These are phyloP conservation scores for Trapa incisa DNA, from an alignment of 345 rosid species.

Conservation along the genomic window DNA sequence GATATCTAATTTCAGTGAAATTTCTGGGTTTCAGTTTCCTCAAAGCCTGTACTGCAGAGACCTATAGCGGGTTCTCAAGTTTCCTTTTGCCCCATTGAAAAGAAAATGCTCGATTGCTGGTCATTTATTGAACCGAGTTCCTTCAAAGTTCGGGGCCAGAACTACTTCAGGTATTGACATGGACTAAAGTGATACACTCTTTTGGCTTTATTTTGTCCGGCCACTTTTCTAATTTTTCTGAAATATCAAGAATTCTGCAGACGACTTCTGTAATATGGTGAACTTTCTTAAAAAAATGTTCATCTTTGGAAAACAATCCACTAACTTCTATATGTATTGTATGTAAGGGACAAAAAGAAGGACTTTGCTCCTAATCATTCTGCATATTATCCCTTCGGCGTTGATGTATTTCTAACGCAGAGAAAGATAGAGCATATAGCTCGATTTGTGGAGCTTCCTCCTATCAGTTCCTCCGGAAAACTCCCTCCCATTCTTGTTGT, in stretches of 20 bases:
- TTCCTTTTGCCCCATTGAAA: constrained; percentile 34
- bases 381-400: constrained; percentile 87
- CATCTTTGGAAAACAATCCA: background rate
- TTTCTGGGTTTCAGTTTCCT: constrained; percentile 42
- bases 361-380: constrained; percentile 62
- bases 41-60: constrained; percentile 43
- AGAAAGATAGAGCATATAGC: constrained; percentile 71
- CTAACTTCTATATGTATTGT: constrained; percentile 1
- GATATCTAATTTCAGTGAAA: background rate
- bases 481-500: constrained; percentile 73
- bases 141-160: constrained; percentile 38
- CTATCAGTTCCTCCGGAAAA: constrained; percentile 34
- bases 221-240: background rate
- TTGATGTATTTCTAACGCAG: constrained; percentile 64
- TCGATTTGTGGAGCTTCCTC: constrained; percentile 69
- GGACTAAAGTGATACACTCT: background rate
- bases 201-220: background rate
- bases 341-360: constrained; percentile 82
- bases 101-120: constrained; percentile 45
- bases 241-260: background rate
- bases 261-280: background rate
- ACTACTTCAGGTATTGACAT: constrained; percentile 34
- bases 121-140: constrained; percentile 34
- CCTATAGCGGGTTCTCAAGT: constrained; percentile 49
- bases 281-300: background rate